Evolutionary conservation across 139 green algal species (phyloP).

Genomic region (Ostreobium quekettii): DNA sequence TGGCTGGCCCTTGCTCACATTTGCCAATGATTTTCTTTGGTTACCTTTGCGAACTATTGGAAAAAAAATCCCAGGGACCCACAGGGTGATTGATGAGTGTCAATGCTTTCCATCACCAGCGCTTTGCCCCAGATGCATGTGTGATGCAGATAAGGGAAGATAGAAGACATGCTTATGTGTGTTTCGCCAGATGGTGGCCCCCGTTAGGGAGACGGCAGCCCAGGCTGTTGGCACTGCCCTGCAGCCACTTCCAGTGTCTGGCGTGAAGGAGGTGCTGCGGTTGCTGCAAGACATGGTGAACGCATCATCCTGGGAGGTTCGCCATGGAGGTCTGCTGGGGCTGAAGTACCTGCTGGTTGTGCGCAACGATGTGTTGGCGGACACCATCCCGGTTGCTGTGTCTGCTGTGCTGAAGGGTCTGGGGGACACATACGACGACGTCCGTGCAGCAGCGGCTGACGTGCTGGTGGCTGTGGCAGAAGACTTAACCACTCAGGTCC

Average conservation of each 20-base stretch:
- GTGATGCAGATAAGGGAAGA: too few relatives aligned
- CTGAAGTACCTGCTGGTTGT: conserved; percentile 86
- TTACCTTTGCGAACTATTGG: too few relatives aligned
- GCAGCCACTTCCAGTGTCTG: conserved; percentile 23
- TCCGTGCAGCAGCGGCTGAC: conserved; percentile 82
- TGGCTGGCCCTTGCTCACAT: too few relatives aligned
- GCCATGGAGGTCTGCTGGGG: conserved; percentile 31
- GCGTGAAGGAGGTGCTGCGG: conserved; percentile 38
- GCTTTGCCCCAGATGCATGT: too few relatives aligned
- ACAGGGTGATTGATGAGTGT: too few relatives aligned
- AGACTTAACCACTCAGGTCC: conserved; percentile 27
- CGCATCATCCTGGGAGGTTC: conserved; percentile 36
- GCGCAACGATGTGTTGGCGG: conserved; percentile 23
- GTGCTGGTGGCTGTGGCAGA: conserved; percentile 67
- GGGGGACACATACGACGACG: conserved; percentile 79
- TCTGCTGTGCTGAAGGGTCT: conserved; percentile 48
- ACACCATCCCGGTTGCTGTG: conserved; percentile 53
- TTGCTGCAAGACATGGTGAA: conserved; percentile 50
- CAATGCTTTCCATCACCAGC: too few relatives aligned
- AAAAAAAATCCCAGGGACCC: too few relatives aligned
- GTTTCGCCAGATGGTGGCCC: conserved; percentile 62
- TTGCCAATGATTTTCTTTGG: too few relatives aligned
- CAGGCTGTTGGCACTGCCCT: conserved; percentile 78
- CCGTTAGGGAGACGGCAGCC: conserved; percentile 86
- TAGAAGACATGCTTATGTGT: background rate